Percentiles rank a stretch among this genome's conserved stretches.
These are phyloP conservation scores for Metschnikowia drakensbergensis DNA, from an alignment of 805 yeast species.

Conservation along the genomic window DNA sequence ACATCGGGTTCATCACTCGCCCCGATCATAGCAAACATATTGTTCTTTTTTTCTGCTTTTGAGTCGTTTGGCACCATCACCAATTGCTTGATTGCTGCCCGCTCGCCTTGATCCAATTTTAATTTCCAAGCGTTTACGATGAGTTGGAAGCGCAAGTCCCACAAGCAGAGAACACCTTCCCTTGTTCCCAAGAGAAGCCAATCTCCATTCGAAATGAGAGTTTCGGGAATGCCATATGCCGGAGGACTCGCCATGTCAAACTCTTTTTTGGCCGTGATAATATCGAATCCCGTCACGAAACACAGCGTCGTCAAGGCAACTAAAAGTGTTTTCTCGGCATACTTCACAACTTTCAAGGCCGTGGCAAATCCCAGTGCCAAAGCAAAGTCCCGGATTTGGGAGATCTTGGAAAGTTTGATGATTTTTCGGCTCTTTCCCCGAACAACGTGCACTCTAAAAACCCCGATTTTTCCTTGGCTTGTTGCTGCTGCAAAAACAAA, in stretches of 20 bases:
- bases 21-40: slow-evolving; percentile 52
- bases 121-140: slow-evolving; percentile 62
- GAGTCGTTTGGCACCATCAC: slow-evolving; percentile 35
- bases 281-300: slow-evolving; percentile 51
- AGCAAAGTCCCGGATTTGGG: slow-evolving; percentile 15
- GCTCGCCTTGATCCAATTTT: slow-evolving; percentile 30
- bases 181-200: slow-evolving; percentile 78
- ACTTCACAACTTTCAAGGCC: slow-evolving; percentile 39
- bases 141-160: slow-evolving; percentile 74
- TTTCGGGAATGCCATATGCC: slow-evolving; percentile 61
- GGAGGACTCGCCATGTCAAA: slow-evolving; percentile 50
- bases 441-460: slow-evolving; percentile 34
- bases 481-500: slow-evolving; percentile 58
- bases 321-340: slow-evolving; percentile 41
- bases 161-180: slow-evolving; percentile 67
- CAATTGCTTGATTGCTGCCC: slow-evolving; percentile 46
- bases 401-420: slow-evolving; percentile 22
- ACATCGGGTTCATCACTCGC: slow-evolving; percentile 60
- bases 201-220: slow-evolving; percentile 47
- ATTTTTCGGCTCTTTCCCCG: slow-evolving; percentile 34
- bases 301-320: slow-evolving; percentile 52
- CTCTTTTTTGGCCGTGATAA: slow-evolving; percentile 49
- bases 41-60: neutral
- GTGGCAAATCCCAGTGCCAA: slow-evolving; percentile 40
- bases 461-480: slow-evolving; percentile 41